Conservation (phyloP, 2,329 filamentous ascomycete genomes). For the Colletotrichum chlorophyti region DNA sequence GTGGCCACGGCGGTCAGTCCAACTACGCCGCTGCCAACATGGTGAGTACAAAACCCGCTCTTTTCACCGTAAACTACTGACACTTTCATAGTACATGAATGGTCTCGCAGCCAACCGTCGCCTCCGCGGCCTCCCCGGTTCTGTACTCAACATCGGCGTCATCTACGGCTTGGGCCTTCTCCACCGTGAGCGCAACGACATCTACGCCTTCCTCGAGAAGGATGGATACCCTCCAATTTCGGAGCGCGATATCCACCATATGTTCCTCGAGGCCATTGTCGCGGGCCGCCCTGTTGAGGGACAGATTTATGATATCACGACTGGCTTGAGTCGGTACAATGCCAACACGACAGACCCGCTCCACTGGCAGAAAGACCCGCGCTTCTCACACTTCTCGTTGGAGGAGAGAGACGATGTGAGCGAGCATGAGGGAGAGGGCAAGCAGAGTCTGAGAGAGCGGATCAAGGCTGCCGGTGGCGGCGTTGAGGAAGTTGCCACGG, state of each 20-base stretch:
- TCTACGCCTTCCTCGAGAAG: conserved; percentile 31
- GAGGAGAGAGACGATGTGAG: conserved; percentile 20
- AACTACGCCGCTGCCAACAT: conserved; percentile 54
- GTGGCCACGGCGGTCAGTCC: conserved; percentile 44
- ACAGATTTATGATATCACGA: conserved; percentile 31
- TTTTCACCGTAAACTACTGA: neutral
- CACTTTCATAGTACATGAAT: conserved; percentile 44
- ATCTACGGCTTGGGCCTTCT: conserved; percentile 52
- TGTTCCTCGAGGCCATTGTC: conserved; percentile 39
- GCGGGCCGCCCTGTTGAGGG: conserved; percentile 34
- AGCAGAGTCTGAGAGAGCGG: conserved; percentile 36
- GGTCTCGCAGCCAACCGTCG: conserved; percentile 44
- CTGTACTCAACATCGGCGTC: conserved; percentile 44
- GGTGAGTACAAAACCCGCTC: neutral
- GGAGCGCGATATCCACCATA: conserved; percentile 38
- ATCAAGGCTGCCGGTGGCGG: conserved; percentile 31
- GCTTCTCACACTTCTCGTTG: conserved; percentile 47
- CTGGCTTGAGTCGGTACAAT: conserved; percentile 42
- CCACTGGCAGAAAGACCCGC: conserved; percentile 51
- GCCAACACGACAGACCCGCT: conserved; percentile 37
- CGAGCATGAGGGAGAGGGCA: conserved; percentile 4
- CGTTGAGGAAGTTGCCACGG: conserved; percentile 31
- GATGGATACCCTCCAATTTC: conserved; percentile 33
- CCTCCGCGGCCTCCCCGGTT: conserved; percentile 43
- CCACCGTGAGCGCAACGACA: conserved; percentile 30